These are phyloP conservation scores for Linnemannia schmuckeri DNA, from an alignment of 192 early-diverging fungal species.

Conservation along the genomic window DNA sequence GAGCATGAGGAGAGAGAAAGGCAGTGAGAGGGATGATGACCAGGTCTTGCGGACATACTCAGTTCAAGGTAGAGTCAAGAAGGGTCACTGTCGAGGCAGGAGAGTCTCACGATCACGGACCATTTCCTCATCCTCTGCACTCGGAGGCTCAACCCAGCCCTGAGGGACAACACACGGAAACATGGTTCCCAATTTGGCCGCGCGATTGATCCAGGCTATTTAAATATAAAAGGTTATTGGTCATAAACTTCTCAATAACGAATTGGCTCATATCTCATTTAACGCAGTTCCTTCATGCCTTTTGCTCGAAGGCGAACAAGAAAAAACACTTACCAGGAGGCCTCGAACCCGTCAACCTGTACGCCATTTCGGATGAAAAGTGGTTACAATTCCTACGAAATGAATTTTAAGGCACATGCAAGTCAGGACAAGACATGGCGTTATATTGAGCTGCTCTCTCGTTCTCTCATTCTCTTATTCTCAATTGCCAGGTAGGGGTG, in stretches of 20 bases:
- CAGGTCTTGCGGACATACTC: neutral
- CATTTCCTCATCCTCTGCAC: conserved; percentile 45
- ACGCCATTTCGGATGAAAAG: conserved; percentile 54
- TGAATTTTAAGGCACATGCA: neutral
- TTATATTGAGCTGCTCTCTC: conserved; percentile 4
- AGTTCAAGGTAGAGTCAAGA: neutral
- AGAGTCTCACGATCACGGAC: conserved; percentile 36
- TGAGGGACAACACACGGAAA: conserved; percentile 62
- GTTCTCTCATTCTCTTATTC: neutral
- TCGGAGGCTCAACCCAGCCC: conserved; percentile 60
- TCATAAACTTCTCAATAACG: neutral
- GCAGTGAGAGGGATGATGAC: neutral
- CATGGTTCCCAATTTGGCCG: conserved; percentile 60
- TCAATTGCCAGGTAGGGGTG: neutral
- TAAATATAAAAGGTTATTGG: neutral
- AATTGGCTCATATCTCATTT: neutral
- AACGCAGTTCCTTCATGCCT: neutral
- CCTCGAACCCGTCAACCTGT: conserved; percentile 43
- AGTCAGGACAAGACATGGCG: neutral
- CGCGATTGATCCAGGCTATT: conserved; percentile 62
- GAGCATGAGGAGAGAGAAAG: neutral
- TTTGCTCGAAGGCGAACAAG: neutral
- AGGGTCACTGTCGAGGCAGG: conserved; percentile 20
- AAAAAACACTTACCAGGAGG: conserved; percentile 30
- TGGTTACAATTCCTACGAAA: conserved; percentile 48